Base-by-base conservation (phyloP, 2,329 filamentous ascomycete species). In the Hymenoscyphus albidus region DNA sequence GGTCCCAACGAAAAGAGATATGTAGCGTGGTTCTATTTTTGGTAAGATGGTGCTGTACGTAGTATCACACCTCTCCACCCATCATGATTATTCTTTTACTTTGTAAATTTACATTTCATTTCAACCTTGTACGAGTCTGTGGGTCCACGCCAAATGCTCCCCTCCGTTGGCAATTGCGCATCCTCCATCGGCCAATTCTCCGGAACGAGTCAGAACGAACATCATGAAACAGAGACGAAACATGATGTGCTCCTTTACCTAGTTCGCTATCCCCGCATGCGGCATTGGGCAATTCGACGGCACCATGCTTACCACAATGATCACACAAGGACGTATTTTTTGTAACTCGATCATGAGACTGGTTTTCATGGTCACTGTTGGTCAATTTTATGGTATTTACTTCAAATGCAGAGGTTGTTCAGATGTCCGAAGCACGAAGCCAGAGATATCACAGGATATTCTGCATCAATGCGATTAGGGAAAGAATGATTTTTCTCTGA, bases 311-410 rank as follows among this genome's bases (percentile, higher is more conserved):
- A 35, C 35, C 9, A 35, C 9, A 6, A 10, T 6, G 35, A 35
- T 35, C 9, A 4, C 9, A 35, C 9, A 10, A 35, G 35, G 35
- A 2, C 35, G 35, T 35, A 35, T 35, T 6, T 35, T 18, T 27
- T 54, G 48, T 54, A 54, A 27, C 27, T 9, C 9, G 38, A 57
- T 35, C 48, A 35, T 16, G n/a, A 56, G 61, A 39, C 16, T 18
- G 38, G 51, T 18, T 55, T 57, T 35, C 32, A 56, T 18, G 61
- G 14, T 57, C 44, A 31, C 39, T 35, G 61, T 27, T 27, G 27
- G 27, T 27, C 27, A 27, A 27, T 27, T 51, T 51, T 39, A 63
- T 70, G 51, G 65, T 67, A 68, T 70, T 27, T 27, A 27, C 27
- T 27, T 27, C 27, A 27, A 65, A 65, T 32, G 32, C 64, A 59